A percentile compares a stretch with the other conserved stretches of the same genome.
These are phyloP conservation scores for Sphenostylis stenocarpa DNA, from an alignment of 306 rosid genomes.

Conservation along the genomic window DNA sequence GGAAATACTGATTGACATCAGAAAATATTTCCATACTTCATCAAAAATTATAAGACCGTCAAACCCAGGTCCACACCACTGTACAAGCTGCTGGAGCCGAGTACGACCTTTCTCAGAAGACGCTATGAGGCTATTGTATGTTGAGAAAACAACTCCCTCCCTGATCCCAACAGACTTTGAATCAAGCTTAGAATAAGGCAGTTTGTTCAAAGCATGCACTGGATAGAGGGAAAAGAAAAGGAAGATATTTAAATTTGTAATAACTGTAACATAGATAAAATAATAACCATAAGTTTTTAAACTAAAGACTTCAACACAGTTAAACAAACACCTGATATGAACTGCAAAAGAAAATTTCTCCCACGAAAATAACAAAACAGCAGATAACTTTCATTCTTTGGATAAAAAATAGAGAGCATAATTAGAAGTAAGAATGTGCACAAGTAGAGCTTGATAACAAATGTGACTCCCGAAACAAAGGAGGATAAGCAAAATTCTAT, in stretches of 20 bases:
- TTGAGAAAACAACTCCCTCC: conserved; percentile 94
- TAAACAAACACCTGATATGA: conserved; percentile 8
- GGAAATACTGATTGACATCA: conserved; percentile 22
- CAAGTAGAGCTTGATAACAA: not conserved
- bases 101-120: conserved; percentile 96
- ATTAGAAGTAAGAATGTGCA: not conserved
- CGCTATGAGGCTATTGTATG: conserved; percentile 96
- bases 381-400: conserved; percentile 2
- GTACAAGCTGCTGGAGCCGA: conserved; percentile 91
- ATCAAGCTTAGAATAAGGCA: conserved; percentile 98
- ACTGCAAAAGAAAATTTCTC: conserved; percentile 6
- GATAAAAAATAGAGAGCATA: not conserved
- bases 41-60: conserved; percentile 90
- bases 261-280: conserved; percentile 14
- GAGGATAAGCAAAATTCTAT: not conserved
- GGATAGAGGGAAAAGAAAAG: conserved; percentile 38
- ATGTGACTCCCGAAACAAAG: not conserved
- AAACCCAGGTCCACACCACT: conserved; percentile 89
- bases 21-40: conserved; percentile 60
- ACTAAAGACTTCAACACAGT: conserved; percentile 1
- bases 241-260: conserved; percentile 26
- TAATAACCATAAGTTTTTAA: not conserved
- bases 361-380: conserved; percentile 16
- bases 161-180: conserved; percentile 85
- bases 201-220: conserved; percentile 99